Conservation (phyloP, 1,284 basidiomycete genomes). For the Tilletia setariae region DNA sequence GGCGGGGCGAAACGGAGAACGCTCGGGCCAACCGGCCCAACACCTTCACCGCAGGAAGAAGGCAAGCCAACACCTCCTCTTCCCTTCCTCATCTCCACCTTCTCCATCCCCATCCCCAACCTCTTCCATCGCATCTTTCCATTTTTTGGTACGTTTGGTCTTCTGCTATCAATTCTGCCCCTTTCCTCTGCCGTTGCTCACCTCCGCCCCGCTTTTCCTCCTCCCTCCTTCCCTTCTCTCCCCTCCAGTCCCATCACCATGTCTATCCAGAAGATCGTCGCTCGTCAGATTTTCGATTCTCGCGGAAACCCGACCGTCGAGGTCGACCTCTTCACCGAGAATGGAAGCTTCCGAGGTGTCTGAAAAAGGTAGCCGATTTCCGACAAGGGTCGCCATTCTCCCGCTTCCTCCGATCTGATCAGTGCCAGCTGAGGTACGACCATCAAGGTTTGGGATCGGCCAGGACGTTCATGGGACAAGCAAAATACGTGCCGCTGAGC, state of each 20-base stretch:
- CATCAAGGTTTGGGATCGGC: slow-evolving; percentile 90
- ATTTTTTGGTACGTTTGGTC: too few species aligned
- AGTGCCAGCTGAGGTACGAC: slow-evolving; percentile 82
- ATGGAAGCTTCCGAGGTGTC: slow-evolving; percentile 84
- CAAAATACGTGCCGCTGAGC: slow-evolving; percentile 70
- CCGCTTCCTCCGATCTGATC: slow-evolving; percentile 78
- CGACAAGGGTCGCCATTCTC: slow-evolving; percentile 80
- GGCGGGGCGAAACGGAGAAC: slow-evolving; percentile 10
- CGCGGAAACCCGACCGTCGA: slow-evolving; percentile 55
- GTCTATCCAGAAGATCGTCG: slow-evolving; percentile 26
- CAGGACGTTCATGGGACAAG: slow-evolving; percentile 56
- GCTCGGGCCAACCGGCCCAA: slow-evolving; percentile 10
- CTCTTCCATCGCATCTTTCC: not conserved
- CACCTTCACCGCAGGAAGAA: not conserved
- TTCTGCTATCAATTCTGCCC: too few species aligned
- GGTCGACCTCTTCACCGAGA: slow-evolving; percentile 52
- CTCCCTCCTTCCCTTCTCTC: too few species aligned
- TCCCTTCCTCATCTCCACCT: not conserved
- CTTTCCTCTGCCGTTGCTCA: too few species aligned
- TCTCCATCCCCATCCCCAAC: not conserved
- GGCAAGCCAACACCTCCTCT: not conserved
- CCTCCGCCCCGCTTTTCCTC: too few species aligned
- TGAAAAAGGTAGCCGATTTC: too few species aligned
- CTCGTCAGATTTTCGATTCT: slow-evolving; percentile 40
- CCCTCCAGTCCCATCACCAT: too few species aligned